Base-by-base conservation (phyloP, 345 rosid genomes). In the Microthlaspi erraticum region DNA sequence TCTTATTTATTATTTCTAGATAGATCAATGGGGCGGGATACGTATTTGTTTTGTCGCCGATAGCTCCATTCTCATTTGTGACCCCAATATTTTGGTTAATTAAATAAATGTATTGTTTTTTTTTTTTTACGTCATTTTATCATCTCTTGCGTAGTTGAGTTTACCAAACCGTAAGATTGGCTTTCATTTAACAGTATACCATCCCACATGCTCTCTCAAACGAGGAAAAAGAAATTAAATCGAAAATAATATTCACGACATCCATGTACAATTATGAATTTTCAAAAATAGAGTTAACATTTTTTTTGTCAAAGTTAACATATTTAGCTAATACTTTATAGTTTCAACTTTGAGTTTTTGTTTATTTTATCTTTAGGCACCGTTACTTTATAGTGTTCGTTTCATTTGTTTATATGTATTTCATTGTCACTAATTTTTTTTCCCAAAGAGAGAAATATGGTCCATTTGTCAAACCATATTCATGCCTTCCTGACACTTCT, bases 401-500 rank as follows among this genome's bases (percentile, higher is more conserved):
- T 26, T 26, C 29, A 26, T 26, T 26, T 26, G 29, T 26, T 26
- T 26, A 26, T 2, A 26, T 26, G 29, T 26, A 26, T 26, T 26
- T 26, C 29, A 26, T 26, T 26, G 29, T 26, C 29, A 26, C 29
- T 26, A 26, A 26, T 26, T 26, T 26, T 26, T 26, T 26, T 26
- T 26, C 4, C 29, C 29, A 26, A 26, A 26, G 29, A 26, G 29
- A 26, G 29, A 26, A 26, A 26, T 26, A 26, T 26, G 29, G 29
- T 26, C 29, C 41, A 62, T 34, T 72, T 63, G 49, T 72, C 64
- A 62, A 62, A 63, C 44, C 62, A 62, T 20, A 62, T 14, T 62
- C 76, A 52, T 52, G 63, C 56, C 69, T 62, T 71, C 34, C 36
- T 62, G 53, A 48, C 62, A 55, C 64, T 44, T 54, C 14, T 42